Base-by-base conservation (phyloP, 139 green algal species). In the Coelastrella sp. region DNA sequence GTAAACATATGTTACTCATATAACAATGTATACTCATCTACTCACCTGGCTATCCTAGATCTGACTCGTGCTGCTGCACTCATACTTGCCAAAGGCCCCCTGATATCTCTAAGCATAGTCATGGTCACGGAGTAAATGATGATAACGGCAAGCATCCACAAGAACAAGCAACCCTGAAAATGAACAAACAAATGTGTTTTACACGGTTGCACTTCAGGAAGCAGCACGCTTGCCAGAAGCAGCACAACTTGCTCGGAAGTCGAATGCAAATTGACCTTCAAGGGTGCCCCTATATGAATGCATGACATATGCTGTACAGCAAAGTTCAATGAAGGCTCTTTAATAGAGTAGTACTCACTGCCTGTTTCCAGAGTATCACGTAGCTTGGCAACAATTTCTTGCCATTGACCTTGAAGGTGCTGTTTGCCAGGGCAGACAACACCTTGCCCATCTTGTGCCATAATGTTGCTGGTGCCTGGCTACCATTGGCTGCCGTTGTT, bases 11-110 rank as follows among this genome's bases (percentile, higher is more conserved):
- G 45, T 9, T 13, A 23, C 45, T 9, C 11, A 23, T 57, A 57
- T 13, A 9, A 57, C 11, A 23, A 13, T 57, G 11, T 13, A 9
- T 23, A 57, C 11, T 23, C 45, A n/a, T n/a, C n/a, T n/a, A n/a
- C 45, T 57, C 32, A 68, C 51, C 43, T 35, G 68, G 73, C 25
- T 81, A 57, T 27, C 86, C 76, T 38, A 66, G 67, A 81, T 62
- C 76, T 35, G 81, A 90, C 86, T 34, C 79, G 86, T 5, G 86
- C 81, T 27, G 81, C 86, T 50, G 79, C 85, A 68, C 83, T 87
- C 37, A 87, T 64, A 50, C 57, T 67, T 34, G 66, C 60, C 81
- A 90, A 71, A 6, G 87, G 77, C 4, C 25, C 41, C 69, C 88
- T 81, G 68, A 90, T 82, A 50, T 41, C 57, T 5, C 50, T 7